Evolutionary conservation across 73 alveolate genomes (phyloP).

Genomic region (Tetrahymena malaccensis): DNA sequence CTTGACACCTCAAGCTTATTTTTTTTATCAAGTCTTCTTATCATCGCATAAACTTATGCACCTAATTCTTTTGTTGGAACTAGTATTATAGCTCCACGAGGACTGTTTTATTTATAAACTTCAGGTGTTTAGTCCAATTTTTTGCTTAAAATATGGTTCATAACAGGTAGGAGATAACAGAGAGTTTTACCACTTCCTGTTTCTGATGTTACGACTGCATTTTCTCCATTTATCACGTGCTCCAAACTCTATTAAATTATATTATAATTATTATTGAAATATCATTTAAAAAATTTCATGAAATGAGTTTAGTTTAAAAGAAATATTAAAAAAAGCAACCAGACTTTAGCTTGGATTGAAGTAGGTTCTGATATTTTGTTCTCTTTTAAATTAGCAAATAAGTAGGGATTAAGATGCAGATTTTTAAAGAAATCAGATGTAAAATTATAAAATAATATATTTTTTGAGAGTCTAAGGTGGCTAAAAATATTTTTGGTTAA

Average conservation of each 20-base stretch:
- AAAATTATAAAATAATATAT: background rate
- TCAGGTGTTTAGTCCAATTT: background rate
- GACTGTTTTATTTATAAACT: background rate
- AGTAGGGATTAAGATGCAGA: background rate
- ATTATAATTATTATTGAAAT: background rate
- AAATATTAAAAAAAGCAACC: background rate
- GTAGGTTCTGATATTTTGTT: background rate
- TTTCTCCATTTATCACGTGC: conserved; percentile 93
- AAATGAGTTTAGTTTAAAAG: background rate
- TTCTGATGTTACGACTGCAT: conserved; percentile 95
- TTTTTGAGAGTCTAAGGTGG: background rate
- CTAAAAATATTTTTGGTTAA: background rate
- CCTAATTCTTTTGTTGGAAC: background rate
- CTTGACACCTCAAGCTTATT: background rate
- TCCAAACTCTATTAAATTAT: conserved; percentile 58
- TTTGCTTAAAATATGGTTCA: conserved; percentile 85
- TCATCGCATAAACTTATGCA: background rate
- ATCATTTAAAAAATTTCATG: background rate
- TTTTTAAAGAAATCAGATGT: background rate
- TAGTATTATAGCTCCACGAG: background rate
- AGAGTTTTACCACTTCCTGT: conserved; percentile 98
- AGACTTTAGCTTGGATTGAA: background rate
- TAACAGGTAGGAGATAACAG: conserved; percentile 93
- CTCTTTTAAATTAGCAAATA: background rate
- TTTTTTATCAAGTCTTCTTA: background rate